Base-by-base conservation (phyloP, 2,329 filamentous ascomycete species). In the Trichoderma sp. region DNA sequence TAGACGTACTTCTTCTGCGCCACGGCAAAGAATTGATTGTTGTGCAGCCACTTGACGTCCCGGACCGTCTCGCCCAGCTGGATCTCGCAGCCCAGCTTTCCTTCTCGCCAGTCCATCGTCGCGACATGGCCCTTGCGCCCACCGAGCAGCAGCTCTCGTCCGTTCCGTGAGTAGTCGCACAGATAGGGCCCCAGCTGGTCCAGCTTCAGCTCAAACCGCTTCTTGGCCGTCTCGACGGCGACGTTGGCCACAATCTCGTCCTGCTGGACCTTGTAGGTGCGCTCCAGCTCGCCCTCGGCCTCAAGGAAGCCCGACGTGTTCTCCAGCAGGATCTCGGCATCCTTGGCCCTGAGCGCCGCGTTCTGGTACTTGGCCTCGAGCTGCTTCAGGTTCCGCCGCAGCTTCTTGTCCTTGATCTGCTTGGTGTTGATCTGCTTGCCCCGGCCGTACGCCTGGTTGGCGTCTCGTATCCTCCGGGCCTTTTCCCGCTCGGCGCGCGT, bases 1-100 rank as follows among this genome's bases (percentile, higher is more conserved):
- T 97, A 99, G 69, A 95, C 91, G 71, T 95, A 90, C 78, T 94
- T 95, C 82, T 97, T 97, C 79, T 99, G 94, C 51, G 95, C 93
- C 14, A 97, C 92, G 0, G 94, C 94, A 78, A 98, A 97, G 78
- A 88, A 90, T 71, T 97, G 92, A 76, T 95, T 93, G 76, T 97
- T 97, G 79, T 97, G 93, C 72, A 98, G 83, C 91, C 93, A 99
- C 74, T 89, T 90, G 28, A 90, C 90, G 78, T 97, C 94, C 60
- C 94, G 84, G 14, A 98, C 85, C 0, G 93, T 98, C 81, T 99
- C 95, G 58, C 89, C 88, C 68, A 99, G 82, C 75, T 99, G 92
- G 68, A 98, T 73, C 76, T 99, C 95, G 75, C 93, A 97, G 7
- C 91, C 92, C 66, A 97, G 80, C 77, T 93, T 97, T 48, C 93